phyloP scores from a whole-genome alignment of 2,329 filamentous ascomycete genomes.

The Fusarium aywerte region DNA sequence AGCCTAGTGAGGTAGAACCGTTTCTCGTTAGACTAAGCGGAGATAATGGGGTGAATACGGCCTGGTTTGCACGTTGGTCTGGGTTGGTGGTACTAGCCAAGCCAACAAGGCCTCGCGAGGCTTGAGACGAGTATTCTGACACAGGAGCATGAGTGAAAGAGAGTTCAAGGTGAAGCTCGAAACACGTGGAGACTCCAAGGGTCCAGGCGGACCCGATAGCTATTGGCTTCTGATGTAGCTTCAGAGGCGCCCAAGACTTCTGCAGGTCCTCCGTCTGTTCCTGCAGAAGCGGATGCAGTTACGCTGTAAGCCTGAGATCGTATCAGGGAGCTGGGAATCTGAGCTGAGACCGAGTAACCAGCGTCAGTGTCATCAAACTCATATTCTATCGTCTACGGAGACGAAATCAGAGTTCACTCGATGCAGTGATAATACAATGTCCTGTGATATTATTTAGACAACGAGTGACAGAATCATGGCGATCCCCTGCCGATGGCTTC shows the following conservation, averaged over 20 bases:
- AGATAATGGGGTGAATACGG: not conserved
- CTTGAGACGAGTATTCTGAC: constrained; percentile 1
- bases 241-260: not conserved
- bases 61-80: not conserved
- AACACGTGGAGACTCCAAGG: constrained; percentile 28
- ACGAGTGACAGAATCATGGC: not conserved
- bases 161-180: constrained; percentile 12
- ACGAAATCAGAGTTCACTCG: not conserved
- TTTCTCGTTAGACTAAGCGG: constrained; percentile 1
- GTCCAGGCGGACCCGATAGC: constrained; percentile 29
- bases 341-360: constrained; percentile 7
- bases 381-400: not conserved
- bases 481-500: not conserved
- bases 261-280: constrained; percentile 26
- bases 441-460: not conserved
- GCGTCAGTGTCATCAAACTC: not conserved
- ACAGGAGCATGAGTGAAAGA: constrained; percentile 4
- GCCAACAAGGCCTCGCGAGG: constrained; percentile 3
- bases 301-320: not conserved
- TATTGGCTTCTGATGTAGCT: constrained; percentile 18
- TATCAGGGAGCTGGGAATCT: not conserved
- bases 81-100: not conserved
- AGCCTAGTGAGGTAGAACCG: not conserved
- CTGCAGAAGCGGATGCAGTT: constrained; percentile 27
- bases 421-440: not conserved